Conservation (phyloP, 345 rosid species). For the Syzygium aqueum region DNA sequence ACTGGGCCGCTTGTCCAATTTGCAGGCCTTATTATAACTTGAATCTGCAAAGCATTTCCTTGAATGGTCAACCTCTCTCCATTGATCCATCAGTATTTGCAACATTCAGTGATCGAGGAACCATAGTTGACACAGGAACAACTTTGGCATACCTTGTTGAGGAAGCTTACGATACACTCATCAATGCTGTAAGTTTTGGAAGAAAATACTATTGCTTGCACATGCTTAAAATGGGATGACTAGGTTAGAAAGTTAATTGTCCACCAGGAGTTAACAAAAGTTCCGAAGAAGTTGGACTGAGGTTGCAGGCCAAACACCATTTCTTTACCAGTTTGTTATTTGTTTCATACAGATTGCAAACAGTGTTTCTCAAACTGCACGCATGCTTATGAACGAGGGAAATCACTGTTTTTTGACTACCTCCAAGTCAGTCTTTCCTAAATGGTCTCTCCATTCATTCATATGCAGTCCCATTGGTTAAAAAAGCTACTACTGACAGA, state of each 20-base stretch:
- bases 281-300: neutral
- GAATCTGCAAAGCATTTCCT: constrained; percentile 78
- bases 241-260: neutral
- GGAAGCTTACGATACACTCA: constrained; percentile 62
- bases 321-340: neutral
- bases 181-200: constrained; percentile 63
- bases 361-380: constrained; percentile 51
- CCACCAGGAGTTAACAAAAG: neutral
- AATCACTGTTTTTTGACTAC: constrained; percentile 60
- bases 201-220: neutral
- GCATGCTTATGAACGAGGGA: constrained; percentile 53
- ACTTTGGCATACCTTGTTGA: constrained; percentile 92
- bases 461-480: neutral
- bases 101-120: constrained; percentile 64
- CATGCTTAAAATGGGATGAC: neutral
- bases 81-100: constrained; percentile 72
- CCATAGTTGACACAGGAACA: constrained; percentile 94
- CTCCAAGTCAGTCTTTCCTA: constrained; percentile 38
- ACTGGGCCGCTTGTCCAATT: neutral
- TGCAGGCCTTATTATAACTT: constrained; percentile 97
- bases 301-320: neutral
- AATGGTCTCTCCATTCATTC: neutral
- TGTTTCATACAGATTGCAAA: constrained; percentile 46
- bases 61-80: constrained; percentile 56
- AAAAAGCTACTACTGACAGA: neutral